Evolutionary conservation across 352 stramenopile species (phyloP).

Genomic region (Hyaloperonospora arabidopsidis): DNA sequence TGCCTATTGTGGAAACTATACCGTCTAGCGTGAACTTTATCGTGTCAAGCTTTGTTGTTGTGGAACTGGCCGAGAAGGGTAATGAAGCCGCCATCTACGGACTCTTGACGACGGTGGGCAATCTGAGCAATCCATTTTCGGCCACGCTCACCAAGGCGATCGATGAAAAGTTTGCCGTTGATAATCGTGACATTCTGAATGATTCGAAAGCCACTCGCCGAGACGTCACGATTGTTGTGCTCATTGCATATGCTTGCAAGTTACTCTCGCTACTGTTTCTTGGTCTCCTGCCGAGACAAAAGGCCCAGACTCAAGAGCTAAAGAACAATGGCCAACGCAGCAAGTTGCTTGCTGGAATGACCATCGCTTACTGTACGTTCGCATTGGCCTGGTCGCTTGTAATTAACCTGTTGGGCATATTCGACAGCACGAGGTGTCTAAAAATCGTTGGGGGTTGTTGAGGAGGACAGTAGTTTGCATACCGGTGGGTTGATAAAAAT

Average conservation of each 20-base stretch:
- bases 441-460: constrained; percentile 31
- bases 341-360: constrained; percentile 22
- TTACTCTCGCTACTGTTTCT: constrained; percentile 32
- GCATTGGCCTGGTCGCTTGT: constrained; percentile 34
- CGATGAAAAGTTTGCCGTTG: constrained; percentile 26
- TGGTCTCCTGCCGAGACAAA: constrained; percentile 32
- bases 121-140: constrained; percentile 37
- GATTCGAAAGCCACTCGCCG: constrained; percentile 25
- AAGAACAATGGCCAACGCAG: constrained; percentile 18
- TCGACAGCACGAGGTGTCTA: constrained; percentile 31
- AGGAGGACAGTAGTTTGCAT: too few relatives aligned
- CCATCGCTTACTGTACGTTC: constrained; percentile 28
- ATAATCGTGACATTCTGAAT: constrained; percentile 29
- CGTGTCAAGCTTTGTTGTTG: constrained; percentile 34
- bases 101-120: constrained; percentile 34
- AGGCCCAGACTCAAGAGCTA: constrained; percentile 24
- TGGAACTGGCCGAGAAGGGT: constrained; percentile 38
- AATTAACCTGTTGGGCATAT: constrained; percentile 34
- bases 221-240: constrained; percentile 30
- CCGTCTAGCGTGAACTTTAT: constrained; percentile 35
- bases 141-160: constrained; percentile 32
- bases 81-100: constrained; percentile 40
- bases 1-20: constrained; percentile 29
- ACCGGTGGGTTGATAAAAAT: too few relatives aligned
- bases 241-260: constrained; percentile 35